Evolutionary conservation across 495 filamentous ascomycete species (phyloP).

Genomic region (Chaetomium cochliodes): DNA sequence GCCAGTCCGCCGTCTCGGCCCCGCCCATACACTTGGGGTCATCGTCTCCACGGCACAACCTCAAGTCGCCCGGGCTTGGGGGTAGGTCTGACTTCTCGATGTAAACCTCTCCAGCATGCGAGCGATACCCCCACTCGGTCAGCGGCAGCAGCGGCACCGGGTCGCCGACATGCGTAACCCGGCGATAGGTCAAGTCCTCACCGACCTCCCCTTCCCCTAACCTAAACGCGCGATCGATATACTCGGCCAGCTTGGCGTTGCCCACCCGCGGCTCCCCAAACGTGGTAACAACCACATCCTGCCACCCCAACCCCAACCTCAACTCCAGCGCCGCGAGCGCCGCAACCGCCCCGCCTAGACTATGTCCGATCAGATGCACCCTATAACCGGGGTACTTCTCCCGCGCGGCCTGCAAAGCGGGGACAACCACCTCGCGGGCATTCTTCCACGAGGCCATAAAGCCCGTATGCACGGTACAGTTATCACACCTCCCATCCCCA

Average conservation of each 20-base stretch:
- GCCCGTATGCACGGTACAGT: slow-evolving; percentile 90
- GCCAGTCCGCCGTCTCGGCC: slow-evolving; percentile 40
- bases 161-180: slow-evolving; percentile 83
- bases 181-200: slow-evolving; percentile 56
- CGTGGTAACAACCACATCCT: slow-evolving; percentile 71
- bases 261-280: slow-evolving; percentile 90
- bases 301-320: slow-evolving; percentile 56
- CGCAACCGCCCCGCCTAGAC: slow-evolving; percentile 88
- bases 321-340: slow-evolving; percentile 78
- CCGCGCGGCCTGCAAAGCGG: slow-evolving; percentile 54
- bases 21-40: slow-evolving; percentile 71
- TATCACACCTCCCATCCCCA: slow-evolving; percentile 54
- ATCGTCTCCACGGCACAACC: slow-evolving; percentile 64
- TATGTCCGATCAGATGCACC: slow-evolving; percentile 82
- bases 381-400: slow-evolving; percentile 65
- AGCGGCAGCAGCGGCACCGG: slow-evolving; percentile 87
- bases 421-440: slow-evolving; percentile 63
- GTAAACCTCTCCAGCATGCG: slow-evolving; percentile 83
- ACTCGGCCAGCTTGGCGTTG: slow-evolving; percentile 67
- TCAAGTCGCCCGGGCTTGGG: slow-evolving; percentile 65
- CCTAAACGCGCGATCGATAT: slow-evolving; percentile 65
- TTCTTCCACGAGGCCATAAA: slow-evolving; percentile 82
- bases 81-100: slow-evolving; percentile 70
- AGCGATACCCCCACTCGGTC: slow-evolving; percentile 78
- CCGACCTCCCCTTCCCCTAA: slow-evolving; percentile 33